Base-by-base conservation (phyloP, 129 eudicot species). In the Smallanthus sonchifolius region DNA sequence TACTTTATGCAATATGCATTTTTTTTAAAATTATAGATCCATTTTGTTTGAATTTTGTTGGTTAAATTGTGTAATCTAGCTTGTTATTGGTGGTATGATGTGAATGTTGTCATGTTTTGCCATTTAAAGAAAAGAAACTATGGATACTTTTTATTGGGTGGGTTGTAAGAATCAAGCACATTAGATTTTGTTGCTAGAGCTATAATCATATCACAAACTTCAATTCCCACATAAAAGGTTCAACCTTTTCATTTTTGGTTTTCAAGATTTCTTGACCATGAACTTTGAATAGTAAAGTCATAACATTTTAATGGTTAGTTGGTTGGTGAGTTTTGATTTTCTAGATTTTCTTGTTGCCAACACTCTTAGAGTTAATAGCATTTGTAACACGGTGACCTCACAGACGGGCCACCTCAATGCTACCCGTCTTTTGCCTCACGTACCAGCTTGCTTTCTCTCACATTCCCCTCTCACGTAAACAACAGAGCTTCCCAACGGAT, bases 91-190 rank as follows among this genome's bases (percentile, higher is more conserved):
- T 55, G 11, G 30, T 56, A 4, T 51, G 62, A 49, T 15, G 60
- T 78, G 34, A 24, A 54, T 68, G 35, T 68, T 36, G 24, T 38
- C 44, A 7, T 54, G 36, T 78, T 63, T 61, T 74, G 6, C 24
- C 20, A 32, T 44, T 64, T 64, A n/a, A 48, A 75, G 72, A 36
- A 72, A 65, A 39, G 16, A 17, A 42, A 20, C 3, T 66, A 9
- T 66, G 71, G 19, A 30, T 59, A 0, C 19, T 42, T 38, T 39
- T 72, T 59, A 4, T 5, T 74, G 40, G 28, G 32, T 17, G 13
- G 36, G 45, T 13, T 7, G 4, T 48, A 16, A 32, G 30, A 32
- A 49, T 37, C 69, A 36, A 15, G 47, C 44, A 48, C 47, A 10
- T 69, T 49, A 17, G 75, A 52, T 70, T 51, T 0, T 69, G 17